Evolutionary conservation across 2,329 filamentous ascomycete genomes (phyloP), one percentile per base, ranked within the genome.

Genomic region (Cercospora nicotianae): DNA sequence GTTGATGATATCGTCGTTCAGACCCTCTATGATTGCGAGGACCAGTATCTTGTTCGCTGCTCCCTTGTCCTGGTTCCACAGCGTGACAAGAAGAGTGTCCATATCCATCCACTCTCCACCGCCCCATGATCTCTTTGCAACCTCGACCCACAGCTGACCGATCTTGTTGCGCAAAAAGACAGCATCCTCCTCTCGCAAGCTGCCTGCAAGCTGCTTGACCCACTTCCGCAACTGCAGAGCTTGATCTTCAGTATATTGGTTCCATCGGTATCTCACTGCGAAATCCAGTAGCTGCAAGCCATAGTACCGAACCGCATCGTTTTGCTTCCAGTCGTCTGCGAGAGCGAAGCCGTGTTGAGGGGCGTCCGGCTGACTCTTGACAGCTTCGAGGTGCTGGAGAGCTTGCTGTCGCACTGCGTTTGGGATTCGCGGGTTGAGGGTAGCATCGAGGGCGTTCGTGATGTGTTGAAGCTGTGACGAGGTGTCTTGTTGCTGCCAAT

Each of bases 1-100:
- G 72, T 91, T 92, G 81, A 98, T 97, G 62, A 97, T 89, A 78
- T 98, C 95, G 73, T 98, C 95, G 2, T 94, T 96, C 36, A 99
- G 85, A 18, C 91, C 94, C 81, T 98, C 95, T 61, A 99, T 85
- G 55, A 98, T 87, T 68, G 90, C 91, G 36, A 99, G 85, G 33
- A 97, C 94, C 65, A 98, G 87, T 77, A 95, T 91, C 80, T 96
- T 95, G 78, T 93, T 90, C 58, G 86, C 83, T 36, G 86, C 78
- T 64, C 76, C 76, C 63, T 77, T 76, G 57, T 76, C 75, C 58
- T 73, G 83, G 28, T 83, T 82, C 95, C 95, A 99, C 20, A 98
- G 84, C 75, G 89, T 87, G 55, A 94, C 87, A 65, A 99, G 85
- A 76, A 91, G 85, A 70, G 89, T 82, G 78, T 99, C 96, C 94